These are phyloP conservation scores for Zasmidium cellare DNA, from an alignment of 2,329 filamentous ascomycete genomes.

Conservation along the genomic window DNA sequence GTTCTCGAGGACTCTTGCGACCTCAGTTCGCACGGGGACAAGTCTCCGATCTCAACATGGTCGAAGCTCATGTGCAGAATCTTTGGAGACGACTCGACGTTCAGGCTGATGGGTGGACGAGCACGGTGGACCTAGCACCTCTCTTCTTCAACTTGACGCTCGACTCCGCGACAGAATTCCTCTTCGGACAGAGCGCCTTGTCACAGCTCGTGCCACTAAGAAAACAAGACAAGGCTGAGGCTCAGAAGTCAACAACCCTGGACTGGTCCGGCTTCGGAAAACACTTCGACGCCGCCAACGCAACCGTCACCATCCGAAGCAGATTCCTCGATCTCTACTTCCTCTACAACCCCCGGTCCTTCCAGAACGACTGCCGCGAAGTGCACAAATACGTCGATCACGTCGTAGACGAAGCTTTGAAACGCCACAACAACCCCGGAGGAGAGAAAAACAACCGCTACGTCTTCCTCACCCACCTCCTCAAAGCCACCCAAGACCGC, in stretches of 20 bases:
- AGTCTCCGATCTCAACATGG: slow-evolving; percentile 55
- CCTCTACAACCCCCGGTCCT: slow-evolving; percentile 18
- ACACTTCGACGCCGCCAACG: slow-evolving; percentile 23
- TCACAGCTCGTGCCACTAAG: slow-evolving; percentile 1
- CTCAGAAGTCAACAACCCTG: slow-evolving; percentile 35
- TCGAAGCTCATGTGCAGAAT: slow-evolving; percentile 60
- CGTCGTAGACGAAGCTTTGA: slow-evolving; percentile 49
- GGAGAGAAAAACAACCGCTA: slow-evolving; percentile 34
- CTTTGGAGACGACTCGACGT: slow-evolving; percentile 56
- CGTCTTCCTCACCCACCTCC: slow-evolving; percentile 52
- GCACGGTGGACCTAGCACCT: slow-evolving; percentile 60
- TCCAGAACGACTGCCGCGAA: slow-evolving; percentile 40
- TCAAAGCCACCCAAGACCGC: slow-evolving; percentile 48
- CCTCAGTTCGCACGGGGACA: slow-evolving; percentile 56
- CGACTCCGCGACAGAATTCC: slow-evolving; percentile 66
- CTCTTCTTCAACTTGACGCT: slow-evolving; percentile 67
- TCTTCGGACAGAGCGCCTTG: slow-evolving; percentile 52
- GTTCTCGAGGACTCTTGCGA: slow-evolving; percentile 48
- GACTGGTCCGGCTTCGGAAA: slow-evolving; percentile 31
- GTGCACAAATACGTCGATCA: slow-evolving; percentile 50
- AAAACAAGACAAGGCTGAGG: background rate
- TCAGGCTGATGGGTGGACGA: slow-evolving; percentile 43
- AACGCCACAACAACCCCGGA: no score
- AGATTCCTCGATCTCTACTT: slow-evolving; percentile 29
- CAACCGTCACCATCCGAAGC: slow-evolving; percentile 22